phyloP scores from a whole-genome alignment of 2,329 filamentous ascomycete genomes.

The Colletotrichum eleusines region DNA sequence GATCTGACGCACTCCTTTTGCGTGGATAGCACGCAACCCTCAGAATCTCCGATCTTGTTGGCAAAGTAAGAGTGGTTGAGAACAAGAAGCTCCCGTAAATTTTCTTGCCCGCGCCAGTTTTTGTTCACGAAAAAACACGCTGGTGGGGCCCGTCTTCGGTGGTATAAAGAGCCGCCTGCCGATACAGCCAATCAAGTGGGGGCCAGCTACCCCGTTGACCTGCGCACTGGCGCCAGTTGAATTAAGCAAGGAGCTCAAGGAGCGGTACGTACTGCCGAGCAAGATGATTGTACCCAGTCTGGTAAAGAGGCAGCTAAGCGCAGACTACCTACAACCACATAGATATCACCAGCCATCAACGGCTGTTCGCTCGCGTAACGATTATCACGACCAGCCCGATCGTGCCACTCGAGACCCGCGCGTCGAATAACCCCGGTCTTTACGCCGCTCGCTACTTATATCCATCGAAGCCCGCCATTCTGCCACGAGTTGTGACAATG shows the following conservation, averaged over 20 bases:
- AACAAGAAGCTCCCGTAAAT: not conserved
- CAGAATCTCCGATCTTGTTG: constrained; percentile 16
- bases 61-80: constrained; percentile 7
- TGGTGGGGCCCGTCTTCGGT: constrained; percentile 32
- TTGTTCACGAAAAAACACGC: constrained; percentile 21
- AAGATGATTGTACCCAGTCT: not conserved
- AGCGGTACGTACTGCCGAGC: constrained; percentile 2
- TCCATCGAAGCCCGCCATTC: not conserved
- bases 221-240: not conserved
- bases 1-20: constrained; percentile 3
- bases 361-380: not conserved
- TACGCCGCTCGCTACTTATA: not conserved
- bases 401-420: not conserved
- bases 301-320: not conserved
- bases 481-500: constrained; percentile 52
- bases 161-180: constrained; percentile 26
- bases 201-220: not conserved
- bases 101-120: constrained; percentile 25
- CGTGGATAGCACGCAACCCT: constrained; percentile 14
- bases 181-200: constrained; percentile 17
- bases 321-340: not conserved
- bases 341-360: constrained; percentile 3
- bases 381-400: not conserved
- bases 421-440: not conserved
- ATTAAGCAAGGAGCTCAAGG: constrained; percentile 5